Evolutionary conservation across 768 basidiomycete species (phyloP), one percentile per base, ranked within the genome.

Genomic region (Dictyophora rubrovolvata): DNA sequence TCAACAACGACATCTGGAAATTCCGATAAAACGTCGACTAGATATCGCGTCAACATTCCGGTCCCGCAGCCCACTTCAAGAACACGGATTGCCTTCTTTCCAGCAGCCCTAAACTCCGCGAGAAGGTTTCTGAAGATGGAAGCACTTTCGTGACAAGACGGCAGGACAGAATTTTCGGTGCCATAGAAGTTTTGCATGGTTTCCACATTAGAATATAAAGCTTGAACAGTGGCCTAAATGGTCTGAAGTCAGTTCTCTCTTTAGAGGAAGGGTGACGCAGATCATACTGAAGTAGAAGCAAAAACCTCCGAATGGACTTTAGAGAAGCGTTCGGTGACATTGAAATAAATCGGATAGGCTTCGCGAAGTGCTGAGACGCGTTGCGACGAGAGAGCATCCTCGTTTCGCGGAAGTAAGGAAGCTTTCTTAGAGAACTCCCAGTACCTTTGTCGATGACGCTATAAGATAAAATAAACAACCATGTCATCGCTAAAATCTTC

Each of bases 61-160:
- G 61, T 62, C 4, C 65, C 61, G 11, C 64, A 64, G 1, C 65
- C 65, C 21, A 65, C 61, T 46, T 65, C 65, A n/a, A 65, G 58
- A 18, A 65, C 64, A 0, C 65, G 61, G 33, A 65, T 54, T 12
- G 64, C 65, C 11, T 47, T 59, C 51, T 65, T 65, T 14, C 63
- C 65, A 53, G 61, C 37, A 36, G 23, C 33, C 9, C 48, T 53
- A 5, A 60, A 55, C 17, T 53, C 23, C 10, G 48, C 59, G 6
- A 65, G 62, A 16, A 65, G 63, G 6, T 54, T 53, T 20, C 64
- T 34, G 59, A 65, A 65, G 2, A 54, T 36, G 2, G 21, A 7
- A 34, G 53, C 54, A 21, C 52, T 48, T 49, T 58, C 50, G 16
- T 63, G 59, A 23, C 64, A 65, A 0, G 64, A 56, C 16, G 59